These are phyloP conservation scores for Mesembryanthemum crystallinum DNA, from an alignment of 148 eudicot species.

Conservation along the genomic window DNA sequence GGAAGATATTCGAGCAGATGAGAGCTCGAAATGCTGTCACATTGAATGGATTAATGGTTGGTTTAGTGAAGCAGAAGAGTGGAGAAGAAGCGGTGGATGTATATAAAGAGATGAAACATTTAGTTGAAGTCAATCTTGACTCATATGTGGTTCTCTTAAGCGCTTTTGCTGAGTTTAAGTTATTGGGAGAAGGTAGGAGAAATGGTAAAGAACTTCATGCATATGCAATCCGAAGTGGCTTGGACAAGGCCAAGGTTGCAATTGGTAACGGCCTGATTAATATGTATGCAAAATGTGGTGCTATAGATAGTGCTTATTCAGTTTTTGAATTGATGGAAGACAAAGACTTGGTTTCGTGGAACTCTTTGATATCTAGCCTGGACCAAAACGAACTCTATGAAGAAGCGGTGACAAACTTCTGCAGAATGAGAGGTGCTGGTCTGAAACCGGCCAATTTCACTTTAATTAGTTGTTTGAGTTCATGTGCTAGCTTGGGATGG, in stretches of 20 bases:
- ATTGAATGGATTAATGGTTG: conserved; percentile 74
- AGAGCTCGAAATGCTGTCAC: conserved; percentile 63
- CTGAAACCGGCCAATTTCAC: conserved; percentile 55
- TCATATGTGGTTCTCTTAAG: conserved; percentile 69
- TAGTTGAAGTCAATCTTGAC: conserved; percentile 49
- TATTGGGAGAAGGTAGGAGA: conserved; percentile 47
- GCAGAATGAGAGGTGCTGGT: conserved; percentile 53
- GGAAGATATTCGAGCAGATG: conserved; percentile 54
- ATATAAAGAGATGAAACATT: conserved; percentile 49
- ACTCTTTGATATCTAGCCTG: conserved; percentile 59
- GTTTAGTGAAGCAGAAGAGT: conserved; percentile 60
- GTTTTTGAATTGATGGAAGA: conserved; percentile 52
- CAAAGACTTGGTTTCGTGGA: conserved; percentile 65
- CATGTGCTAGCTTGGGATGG: conserved; percentile 77
- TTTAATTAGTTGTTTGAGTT: conserved; percentile 72
- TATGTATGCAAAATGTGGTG: conserved; percentile 78
- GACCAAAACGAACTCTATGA: conserved; percentile 62
- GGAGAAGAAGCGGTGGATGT: conserved; percentile 59
- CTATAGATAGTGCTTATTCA: conserved; percentile 43
- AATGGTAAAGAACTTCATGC: conserved; percentile 70
- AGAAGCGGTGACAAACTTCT: conserved; percentile 52
- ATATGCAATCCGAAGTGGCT: conserved; percentile 50
- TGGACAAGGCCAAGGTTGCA: conserved; percentile 44
- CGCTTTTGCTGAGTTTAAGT: conserved; percentile 52
- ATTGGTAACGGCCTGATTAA: conserved; percentile 61